Evolutionary conservation across 257 asterid genomes (phyloP).

Genomic region (Henckelia pumila): DNA sequence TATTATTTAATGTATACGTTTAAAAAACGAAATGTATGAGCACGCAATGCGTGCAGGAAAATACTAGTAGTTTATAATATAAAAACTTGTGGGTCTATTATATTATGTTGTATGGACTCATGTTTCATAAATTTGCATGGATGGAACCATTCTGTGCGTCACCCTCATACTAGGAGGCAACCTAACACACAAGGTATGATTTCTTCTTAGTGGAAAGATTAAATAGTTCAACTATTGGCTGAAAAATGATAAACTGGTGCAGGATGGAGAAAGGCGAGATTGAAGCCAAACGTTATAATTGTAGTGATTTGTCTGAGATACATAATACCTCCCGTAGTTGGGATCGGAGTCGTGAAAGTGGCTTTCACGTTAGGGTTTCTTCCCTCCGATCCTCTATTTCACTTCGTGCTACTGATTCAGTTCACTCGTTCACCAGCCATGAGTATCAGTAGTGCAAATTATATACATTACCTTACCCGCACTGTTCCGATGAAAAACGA

Average conservation of each 20-base stretch:
- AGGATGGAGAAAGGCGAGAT: slow-evolving; percentile 61
- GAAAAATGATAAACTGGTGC: slow-evolving; percentile 14
- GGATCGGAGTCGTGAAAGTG: slow-evolving; percentile 60
- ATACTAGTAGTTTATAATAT: no score
- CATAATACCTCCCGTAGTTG: slow-evolving; percentile 60
- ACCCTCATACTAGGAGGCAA: slow-evolving; percentile 91
- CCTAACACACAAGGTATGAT: slow-evolving; percentile 66
- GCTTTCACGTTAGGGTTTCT: slow-evolving; percentile 71
- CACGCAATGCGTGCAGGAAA: no score
- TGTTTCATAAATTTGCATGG: slow-evolving; percentile 53
- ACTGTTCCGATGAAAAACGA: no score
- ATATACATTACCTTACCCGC: no score
- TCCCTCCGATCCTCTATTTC: slow-evolving; percentile 81
- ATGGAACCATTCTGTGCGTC: slow-evolving; percentile 83
- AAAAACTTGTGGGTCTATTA: no score
- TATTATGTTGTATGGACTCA: no score
- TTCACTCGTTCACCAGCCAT: slow-evolving; percentile 88
- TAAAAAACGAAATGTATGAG: no score
- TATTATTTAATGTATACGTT: no score
- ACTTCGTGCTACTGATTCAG: slow-evolving; percentile 77
- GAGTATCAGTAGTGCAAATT: slow-evolving; percentile 53
- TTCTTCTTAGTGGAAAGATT: no score
- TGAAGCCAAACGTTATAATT: slow-evolving; percentile 37
- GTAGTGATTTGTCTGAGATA: slow-evolving; percentile 63
- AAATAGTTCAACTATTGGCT: neutral